phyloP scores from a whole-genome alignment of 805 yeast genomes.

The Candida railenensis region DNA sequence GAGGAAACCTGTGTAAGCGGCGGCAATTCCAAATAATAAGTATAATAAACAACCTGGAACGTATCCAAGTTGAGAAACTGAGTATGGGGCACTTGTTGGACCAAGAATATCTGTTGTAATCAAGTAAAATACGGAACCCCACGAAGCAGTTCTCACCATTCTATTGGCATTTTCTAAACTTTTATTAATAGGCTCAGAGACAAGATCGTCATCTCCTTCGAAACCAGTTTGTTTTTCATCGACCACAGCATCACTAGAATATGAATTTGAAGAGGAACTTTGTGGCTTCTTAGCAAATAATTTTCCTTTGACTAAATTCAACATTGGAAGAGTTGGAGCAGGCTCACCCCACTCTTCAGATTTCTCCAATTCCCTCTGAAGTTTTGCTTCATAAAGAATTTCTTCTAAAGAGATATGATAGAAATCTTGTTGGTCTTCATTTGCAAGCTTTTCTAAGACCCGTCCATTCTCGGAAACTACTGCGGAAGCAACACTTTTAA shows the following conservation, averaged over 20 bases:
- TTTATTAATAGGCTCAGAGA: slow-evolving; percentile 1
- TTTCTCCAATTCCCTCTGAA: slow-evolving; percentile 7
- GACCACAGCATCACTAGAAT: too few species aligned
- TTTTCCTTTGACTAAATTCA: not conserved
- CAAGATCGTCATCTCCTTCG: not conserved
- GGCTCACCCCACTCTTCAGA: slow-evolving; percentile 7
- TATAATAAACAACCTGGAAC: slow-evolving; percentile 45
- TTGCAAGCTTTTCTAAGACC: slow-evolving; percentile 6
- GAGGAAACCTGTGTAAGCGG: slow-evolving; percentile 42
- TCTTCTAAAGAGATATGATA: slow-evolving; percentile 7
- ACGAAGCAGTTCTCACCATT: slow-evolving; percentile 10
- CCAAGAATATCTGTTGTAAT: slow-evolving; percentile 51
- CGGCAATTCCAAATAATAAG: slow-evolving; percentile 39
- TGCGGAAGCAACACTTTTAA: slow-evolving; percentile 8
- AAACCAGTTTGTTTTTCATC: slow-evolving; percentile 5
- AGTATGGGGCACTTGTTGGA: slow-evolving; percentile 47
- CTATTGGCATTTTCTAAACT: slow-evolving; percentile 9
- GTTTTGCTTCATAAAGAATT: slow-evolving; percentile 7
- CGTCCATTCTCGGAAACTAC: slow-evolving; percentile 5
- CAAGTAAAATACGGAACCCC: slow-evolving; percentile 39
- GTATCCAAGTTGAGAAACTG: slow-evolving; percentile 42
- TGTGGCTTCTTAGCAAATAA: not conserved
- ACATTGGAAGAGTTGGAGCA: slow-evolving; percentile 6
- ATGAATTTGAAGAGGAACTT: too few species aligned
- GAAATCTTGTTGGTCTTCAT: not conserved